A percentile compares a stretch with the other conserved stretches of the same genome.
Conservation (phyloP, 2,329 filamentous ascomycete species). For the Xylariaceae sp. region DNA sequence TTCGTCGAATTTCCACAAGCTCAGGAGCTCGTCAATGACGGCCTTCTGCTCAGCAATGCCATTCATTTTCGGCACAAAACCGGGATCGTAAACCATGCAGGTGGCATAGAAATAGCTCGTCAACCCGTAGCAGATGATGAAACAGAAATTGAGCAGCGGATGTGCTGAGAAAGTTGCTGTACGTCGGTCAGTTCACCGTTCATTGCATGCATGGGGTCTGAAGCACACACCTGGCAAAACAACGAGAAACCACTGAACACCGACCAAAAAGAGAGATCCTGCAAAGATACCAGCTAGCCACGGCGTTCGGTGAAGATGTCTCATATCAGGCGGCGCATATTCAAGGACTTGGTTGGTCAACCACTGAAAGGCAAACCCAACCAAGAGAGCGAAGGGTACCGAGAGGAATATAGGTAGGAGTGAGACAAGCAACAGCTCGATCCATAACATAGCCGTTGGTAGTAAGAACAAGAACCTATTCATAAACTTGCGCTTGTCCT, state of each 20-base stretch:
- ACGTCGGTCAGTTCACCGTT: conserved; percentile 25
- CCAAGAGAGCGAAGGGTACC: conserved; percentile 64
- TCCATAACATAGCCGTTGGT: conserved; percentile 74
- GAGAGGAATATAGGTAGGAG: conserved; percentile 70
- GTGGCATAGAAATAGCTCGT: conserved; percentile 83
- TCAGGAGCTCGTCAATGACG: conserved; percentile 81
- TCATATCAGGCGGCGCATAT: conserved; percentile 84
- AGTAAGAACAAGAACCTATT: conserved; percentile 85
- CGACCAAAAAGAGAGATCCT: conserved; percentile 76
- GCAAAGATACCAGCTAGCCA: conserved; percentile 94
- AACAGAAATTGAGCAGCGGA: conserved; percentile 74
- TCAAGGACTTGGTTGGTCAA: conserved; percentile 71
- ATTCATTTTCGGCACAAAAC: conserved; percentile 85
- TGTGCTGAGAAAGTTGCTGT: conserved; percentile 60
- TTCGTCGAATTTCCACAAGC: conserved; percentile 86
- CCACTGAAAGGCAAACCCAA: conserved; percentile 71
- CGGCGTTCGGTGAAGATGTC: conserved; percentile 85
- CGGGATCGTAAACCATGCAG: conserved; percentile 84
- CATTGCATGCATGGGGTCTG: background rate
- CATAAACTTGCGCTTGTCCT: conserved; percentile 74
- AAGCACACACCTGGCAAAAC: conserved; percentile 63
- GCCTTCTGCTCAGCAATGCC: conserved; percentile 87
- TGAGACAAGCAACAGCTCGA: conserved; percentile 67
- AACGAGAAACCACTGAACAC: conserved; percentile 68
- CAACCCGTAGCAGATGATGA: conserved; percentile 58